These are phyloP conservation scores for Fraxinus ornus DNA, from an alignment of 305 asterid genomes.

Conservation along the genomic window DNA sequence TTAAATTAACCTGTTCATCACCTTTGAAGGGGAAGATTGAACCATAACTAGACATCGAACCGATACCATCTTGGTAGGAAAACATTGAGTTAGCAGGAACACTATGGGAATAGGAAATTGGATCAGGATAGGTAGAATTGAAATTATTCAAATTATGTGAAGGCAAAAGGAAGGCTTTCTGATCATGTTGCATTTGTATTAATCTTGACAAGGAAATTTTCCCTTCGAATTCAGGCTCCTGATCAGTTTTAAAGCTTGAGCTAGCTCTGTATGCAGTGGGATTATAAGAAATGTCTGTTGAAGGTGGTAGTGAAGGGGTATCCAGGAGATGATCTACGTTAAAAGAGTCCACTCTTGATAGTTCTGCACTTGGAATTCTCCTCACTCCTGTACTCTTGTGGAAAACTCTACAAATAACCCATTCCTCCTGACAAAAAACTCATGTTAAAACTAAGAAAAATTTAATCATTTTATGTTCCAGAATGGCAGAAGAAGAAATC, in stretches of 20 bases:
- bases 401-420: slow-evolving; percentile 67
- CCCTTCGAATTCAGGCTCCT: slow-evolving; percentile 23
- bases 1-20: slow-evolving; percentile 19
- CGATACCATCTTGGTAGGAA: slow-evolving; percentile 25
- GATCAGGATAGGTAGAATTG: slow-evolving; percentile 19
- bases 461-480: not conserved
- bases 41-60: slow-evolving; percentile 16
- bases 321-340: slow-evolving; percentile 52
- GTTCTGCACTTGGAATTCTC: slow-evolving; percentile 33
- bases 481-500: not conserved
- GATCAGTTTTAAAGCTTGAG: slow-evolving; percentile 25
- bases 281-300: slow-evolving; percentile 37
- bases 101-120: slow-evolving; percentile 30
- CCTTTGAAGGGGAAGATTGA: slow-evolving; percentile 13
- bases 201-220: not conserved
- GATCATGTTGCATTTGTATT: not conserved
- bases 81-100: slow-evolving; percentile 23
- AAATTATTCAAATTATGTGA: slow-evolving; percentile 16
- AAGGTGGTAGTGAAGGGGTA: slow-evolving; percentile 49
- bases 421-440: slow-evolving; percentile 51
- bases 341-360: slow-evolving; percentile 46
- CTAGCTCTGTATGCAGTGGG: slow-evolving; percentile 16
- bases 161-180: slow-evolving; percentile 22
- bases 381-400: slow-evolving; percentile 52
- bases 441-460: not conserved